Evolutionary conservation across 768 basidiomycete genomes (phyloP), one percentile per base, ranked within the genome.

Genomic region (Arthromyces matolae): DNA sequence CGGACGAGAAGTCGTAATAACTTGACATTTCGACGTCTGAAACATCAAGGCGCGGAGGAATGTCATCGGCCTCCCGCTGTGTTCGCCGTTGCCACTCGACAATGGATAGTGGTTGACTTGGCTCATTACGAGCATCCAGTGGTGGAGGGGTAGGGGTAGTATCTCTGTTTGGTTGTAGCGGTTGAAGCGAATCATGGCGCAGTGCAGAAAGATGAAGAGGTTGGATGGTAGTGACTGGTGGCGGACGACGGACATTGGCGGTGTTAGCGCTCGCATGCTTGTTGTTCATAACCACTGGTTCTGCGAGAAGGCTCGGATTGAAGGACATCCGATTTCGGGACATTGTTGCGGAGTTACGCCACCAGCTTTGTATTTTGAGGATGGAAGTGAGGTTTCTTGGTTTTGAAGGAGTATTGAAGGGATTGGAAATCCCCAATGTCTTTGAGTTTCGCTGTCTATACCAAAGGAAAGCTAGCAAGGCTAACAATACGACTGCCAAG

Each of bases 11-110:
- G 18, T 68, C 64, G 43, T 67, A 67, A 45, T 67, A 63, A 31
- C 62, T 65, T n/a, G 62, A 60, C 38, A 67, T 50, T 23, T 64
- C 62, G 25, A 51, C 62, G 36, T 67, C 64, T 18, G 64, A 60
- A 45, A 60, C 58, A 29, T 64, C 60, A 8, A 59, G 53, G 13
- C 52, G 60, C 10, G 53, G 53, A 9, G 61, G 60, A 12, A 56
- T 38, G 25, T 47, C 54, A 16, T 56, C 53, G 8, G 60, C 61
- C 41, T 60, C 64, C 32, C 53, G 53, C 16, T 52, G 58, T 16
- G 65, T 66, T 19, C 54, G 63, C 43, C 50, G 55, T 42, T 60
- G 65, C 67, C 67, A 68, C 25, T 53, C 56, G 18, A 57, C 43
- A 23, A 68, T 67, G 8, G 64, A 66, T 20, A 57, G 13, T 3